A percentile compares a stretch with the other conserved stretches of the same genome.
phyloP scores from a whole-genome alignment of 2,329 filamentous ascomycete species.

The Dactylellina parvicollis region DNA sequence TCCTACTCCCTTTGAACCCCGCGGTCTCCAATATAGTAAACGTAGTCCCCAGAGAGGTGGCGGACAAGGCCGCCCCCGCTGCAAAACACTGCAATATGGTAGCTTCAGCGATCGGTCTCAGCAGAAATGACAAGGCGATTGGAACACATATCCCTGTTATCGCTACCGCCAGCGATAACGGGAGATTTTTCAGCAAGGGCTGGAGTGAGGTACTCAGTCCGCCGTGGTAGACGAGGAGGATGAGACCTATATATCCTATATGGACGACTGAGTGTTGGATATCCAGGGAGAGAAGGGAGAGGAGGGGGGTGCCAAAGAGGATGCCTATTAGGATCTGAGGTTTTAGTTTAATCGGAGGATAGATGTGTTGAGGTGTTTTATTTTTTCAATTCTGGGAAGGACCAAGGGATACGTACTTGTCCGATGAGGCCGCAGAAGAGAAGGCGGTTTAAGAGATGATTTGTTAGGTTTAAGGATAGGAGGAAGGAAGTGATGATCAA shows the following conservation, averaged over 20 bases:
- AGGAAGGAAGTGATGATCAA: conserved; percentile 72
- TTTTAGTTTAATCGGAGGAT: conserved; percentile 21
- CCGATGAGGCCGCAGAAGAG: conserved; percentile 77
- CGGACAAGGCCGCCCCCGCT: conserved; percentile 77
- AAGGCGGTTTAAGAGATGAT: conserved; percentile 68
- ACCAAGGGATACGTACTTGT: conserved; percentile 58
- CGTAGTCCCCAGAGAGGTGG: conserved; percentile 78
- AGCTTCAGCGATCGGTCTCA: conserved; percentile 65
- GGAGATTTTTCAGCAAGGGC: conserved; percentile 69
- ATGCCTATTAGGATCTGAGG: conserved; percentile 74
- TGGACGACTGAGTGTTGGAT: conserved; percentile 70
- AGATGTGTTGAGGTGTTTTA: background rate
- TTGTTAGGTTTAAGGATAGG: conserved; percentile 70
- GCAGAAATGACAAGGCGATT: conserved; percentile 72
- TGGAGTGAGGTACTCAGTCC: conserved; percentile 69
- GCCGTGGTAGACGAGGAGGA: conserved; percentile 77
- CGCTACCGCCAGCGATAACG: conserved; percentile 71
- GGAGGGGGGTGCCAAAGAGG: conserved; percentile 74
- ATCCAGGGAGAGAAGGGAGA: conserved; percentile 67
- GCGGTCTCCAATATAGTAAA: conserved; percentile 73
- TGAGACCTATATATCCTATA: conserved; percentile 77
- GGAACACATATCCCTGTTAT: conserved; percentile 72
- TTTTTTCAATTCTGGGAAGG: no score
- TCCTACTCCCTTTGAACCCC: conserved; percentile 66
- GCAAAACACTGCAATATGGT: conserved; percentile 72